Conservation (phyloP, 2,329 filamentous ascomycete species). For the Pyricularia grisea region DNA sequence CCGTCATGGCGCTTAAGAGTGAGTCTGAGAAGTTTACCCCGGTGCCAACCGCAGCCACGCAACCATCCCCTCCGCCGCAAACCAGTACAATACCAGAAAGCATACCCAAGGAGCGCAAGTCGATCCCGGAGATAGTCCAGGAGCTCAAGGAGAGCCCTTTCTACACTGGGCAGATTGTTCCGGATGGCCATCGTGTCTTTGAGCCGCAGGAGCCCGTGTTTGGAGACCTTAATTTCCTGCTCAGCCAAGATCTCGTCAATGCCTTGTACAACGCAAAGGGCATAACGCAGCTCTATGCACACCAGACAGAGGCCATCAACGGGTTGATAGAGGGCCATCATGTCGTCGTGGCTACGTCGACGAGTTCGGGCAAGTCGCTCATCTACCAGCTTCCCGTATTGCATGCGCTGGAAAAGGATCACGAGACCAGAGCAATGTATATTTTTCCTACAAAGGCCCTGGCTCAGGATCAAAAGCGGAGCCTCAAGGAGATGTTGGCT, state of each 20-base stretch:
- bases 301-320: conserved; percentile 92
- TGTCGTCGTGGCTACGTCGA: conserved; percentile 87
- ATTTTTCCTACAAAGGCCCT: conserved; percentile 97
- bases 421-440: conserved; percentile 78
- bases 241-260: conserved; percentile 91
- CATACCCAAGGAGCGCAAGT: conserved; percentile 73
- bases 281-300: conserved; percentile 79
- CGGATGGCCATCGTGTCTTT: conserved; percentile 85
- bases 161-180: conserved; percentile 90
- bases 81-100: conserved; percentile 46
- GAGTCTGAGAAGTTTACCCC: conserved; percentile 56
- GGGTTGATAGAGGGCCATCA: conserved; percentile 67
- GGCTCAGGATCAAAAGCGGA: conserved; percentile 87
- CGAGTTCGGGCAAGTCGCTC: conserved; percentile 93
- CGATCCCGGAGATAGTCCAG: conserved; percentile 73
- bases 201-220: conserved; percentile 75
- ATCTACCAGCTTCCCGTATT: conserved; percentile 95
- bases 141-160: conserved; percentile 76
- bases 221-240: conserved; percentile 72
- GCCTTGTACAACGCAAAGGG: conserved; percentile 86
- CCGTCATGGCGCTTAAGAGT: conserved; percentile 53
- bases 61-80: conserved; percentile 19
- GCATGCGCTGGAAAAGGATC: conserved; percentile 72
- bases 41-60: conserved; percentile 34
- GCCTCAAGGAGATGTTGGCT: conserved; percentile 71